Conservation (phyloP, 2,329 filamentous ascomycete species). For the Cladorrhinum sp. region DNA sequence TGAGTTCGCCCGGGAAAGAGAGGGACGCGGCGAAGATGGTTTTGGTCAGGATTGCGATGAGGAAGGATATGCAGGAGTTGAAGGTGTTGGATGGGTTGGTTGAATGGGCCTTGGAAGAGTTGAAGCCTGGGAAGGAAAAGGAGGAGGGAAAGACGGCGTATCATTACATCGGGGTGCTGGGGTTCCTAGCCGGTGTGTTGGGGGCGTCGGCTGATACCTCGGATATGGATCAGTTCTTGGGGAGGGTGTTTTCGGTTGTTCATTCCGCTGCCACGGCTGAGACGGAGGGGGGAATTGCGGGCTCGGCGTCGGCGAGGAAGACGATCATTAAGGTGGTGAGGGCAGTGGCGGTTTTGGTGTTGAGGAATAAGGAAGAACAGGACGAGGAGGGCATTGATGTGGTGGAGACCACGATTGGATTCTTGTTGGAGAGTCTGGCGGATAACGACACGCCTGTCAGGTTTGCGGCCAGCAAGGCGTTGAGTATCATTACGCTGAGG, state of each 20-base stretch:
- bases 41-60: conserved; percentile 75
- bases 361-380: conserved; percentile 49
- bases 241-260: conserved; percentile 62
- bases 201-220: conserved; percentile 67
- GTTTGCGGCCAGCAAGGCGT: conserved; percentile 85
- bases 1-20: conserved; percentile 78
- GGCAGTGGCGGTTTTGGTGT: conserved; percentile 64
- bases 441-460: conserved; percentile 91
- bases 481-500: conserved; percentile 81
- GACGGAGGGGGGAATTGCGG: conserved; percentile 50
- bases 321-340: conserved; percentile 81
- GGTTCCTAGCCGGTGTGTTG: conserved; percentile 73
- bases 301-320: conserved; percentile 77
- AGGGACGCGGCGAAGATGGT: conserved; percentile 81
- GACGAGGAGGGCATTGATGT: conserved; percentile 48
- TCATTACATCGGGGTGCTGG: conserved; percentile 72
- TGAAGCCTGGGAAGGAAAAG: conserved; percentile 46
- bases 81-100: conserved; percentile 67
- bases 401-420: conserved; percentile 78
- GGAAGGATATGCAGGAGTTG: conserved; percentile 81
- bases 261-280: conserved; percentile 51
- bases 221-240: conserved; percentile 67
- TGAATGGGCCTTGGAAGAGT: conserved; percentile 63
- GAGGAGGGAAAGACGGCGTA: conserved; percentile 56
- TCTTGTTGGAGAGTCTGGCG: conserved; percentile 71